Evolutionary conservation across 2,329 filamentous ascomycete species (phyloP), one percentile per base, ranked within the genome.

Genomic region (Monosporascus cannonballus): DNA sequence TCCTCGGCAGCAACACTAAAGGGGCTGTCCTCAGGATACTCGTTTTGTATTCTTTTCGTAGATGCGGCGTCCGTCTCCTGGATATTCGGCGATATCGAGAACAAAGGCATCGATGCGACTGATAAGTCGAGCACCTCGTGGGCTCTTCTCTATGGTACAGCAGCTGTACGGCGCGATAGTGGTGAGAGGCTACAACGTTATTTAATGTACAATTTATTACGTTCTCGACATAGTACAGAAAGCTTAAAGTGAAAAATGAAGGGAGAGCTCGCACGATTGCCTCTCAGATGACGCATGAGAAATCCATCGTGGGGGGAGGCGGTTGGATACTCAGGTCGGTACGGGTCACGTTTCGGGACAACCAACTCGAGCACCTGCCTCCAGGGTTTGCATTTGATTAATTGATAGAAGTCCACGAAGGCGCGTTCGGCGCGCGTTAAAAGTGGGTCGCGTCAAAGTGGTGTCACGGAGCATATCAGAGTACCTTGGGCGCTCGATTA

Each of bases 11-110:
- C 15, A 9, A 55, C 52, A 22, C 59, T 50, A 44, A 54, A 47
- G 14, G 53, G 27, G 27, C 50, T 47, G 24, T 64, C 69, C 3
- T 71, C 59, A 54, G 71, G 8, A n/a, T 27, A 79, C 34, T 78
- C 73, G 41, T 75, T 69, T 57, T 78, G 75, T 42, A 67, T 73
- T 54, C 76, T 67, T 64, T 81, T 80, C 49, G 72, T 69, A 47
- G 68, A 66, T 27, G 65, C 66, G 20, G 65, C 59, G 49, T 77
- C 74, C 24, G 70, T 65, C 60, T 77, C 74, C 62, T 73, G 71
- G 30, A 77, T 69, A 55, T 80, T 80, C 14, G 71, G 65, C 18
- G 77, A 75, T 62, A 78, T 69, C 50, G 72, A 68, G 45, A 72
- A 66, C 25, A 81, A 67, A 62, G 78, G 73, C 77, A 80, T 80